Conservation (phyloP, 208 protist species). For the Crithidia brevicula region DNA sequence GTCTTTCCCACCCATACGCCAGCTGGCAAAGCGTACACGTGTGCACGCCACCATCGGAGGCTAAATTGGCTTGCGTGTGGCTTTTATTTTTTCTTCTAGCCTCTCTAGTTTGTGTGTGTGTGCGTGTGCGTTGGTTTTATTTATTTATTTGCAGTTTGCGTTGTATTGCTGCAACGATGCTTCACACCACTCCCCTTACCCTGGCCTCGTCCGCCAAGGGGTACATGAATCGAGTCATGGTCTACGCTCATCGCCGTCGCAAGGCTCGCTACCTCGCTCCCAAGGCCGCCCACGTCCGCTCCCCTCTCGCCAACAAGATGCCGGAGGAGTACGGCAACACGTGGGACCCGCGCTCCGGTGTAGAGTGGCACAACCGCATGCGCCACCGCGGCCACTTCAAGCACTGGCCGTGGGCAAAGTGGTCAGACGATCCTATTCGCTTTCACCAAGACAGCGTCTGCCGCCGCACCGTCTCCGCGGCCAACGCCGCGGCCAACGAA, state of each 20-base stretch:
- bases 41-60: too few relatives aligned
- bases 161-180: too few relatives aligned
- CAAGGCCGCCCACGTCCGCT: slow-evolving; percentile 49
- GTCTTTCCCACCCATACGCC: not conserved
- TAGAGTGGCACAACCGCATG: slow-evolving; percentile 83
- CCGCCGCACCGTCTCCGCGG: slow-evolving; percentile 56
- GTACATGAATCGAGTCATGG: slow-evolving; percentile 86
- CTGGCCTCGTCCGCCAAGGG: slow-evolving; percentile 49
- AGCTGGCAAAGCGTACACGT: too few relatives aligned
- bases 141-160: too few relatives aligned
- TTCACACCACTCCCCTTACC: slow-evolving; percentile 30
- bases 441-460: slow-evolving; percentile 51
- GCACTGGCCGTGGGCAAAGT: slow-evolving; percentile 79
- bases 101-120: slow-evolving; percentile 4
- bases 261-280: slow-evolving; percentile 63
- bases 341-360: slow-evolving; percentile 70
- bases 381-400: slow-evolving; percentile 67
- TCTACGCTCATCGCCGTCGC: slow-evolving; percentile 76
- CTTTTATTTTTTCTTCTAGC: not conserved
- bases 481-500: slow-evolving; percentile 40
- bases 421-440: slow-evolving; percentile 77
- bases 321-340: slow-evolving; percentile 83
- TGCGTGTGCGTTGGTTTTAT: not conserved
- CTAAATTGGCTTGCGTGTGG: not conserved
- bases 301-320: slow-evolving; percentile 68